These are phyloP conservation scores for Ambrosiella xylebori DNA, from an alignment of 2,329 filamentous ascomycete genomes.

Conservation along the genomic window DNA sequence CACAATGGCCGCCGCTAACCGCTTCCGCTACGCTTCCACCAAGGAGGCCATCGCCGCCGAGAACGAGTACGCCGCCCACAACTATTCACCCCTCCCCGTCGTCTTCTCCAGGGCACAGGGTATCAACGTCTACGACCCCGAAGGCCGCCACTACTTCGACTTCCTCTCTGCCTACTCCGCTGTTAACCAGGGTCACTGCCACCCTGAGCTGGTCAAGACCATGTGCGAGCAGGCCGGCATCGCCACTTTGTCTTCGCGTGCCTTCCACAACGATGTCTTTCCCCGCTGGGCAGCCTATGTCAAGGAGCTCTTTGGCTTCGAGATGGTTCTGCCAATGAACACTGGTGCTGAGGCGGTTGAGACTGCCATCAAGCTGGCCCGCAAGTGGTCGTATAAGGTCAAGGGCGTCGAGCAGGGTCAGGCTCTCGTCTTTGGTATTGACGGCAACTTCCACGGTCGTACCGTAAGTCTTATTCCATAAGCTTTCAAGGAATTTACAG, in stretches of 20 bases:
- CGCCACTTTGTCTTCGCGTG: constrained; percentile 79
- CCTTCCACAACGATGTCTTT: constrained; percentile 98
- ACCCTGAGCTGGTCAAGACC: constrained; percentile 85
- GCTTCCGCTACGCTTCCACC: constrained; percentile 62
- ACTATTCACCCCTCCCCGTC: constrained; percentile 93
- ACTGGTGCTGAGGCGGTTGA: constrained; percentile 93
- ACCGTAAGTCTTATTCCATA: constrained; percentile 46
- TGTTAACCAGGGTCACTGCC: constrained; percentile 95
- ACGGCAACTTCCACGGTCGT: constrained; percentile 91
- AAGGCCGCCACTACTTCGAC: constrained; percentile 88
- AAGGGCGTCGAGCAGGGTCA: constrained; percentile 75
- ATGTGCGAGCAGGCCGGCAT: constrained; percentile 77
- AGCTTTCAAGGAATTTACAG: not conserved
- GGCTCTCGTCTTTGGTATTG: constrained; percentile 67
- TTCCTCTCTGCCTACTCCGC: constrained; percentile 97
- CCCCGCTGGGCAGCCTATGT: constrained; percentile 89
- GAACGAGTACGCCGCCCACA: constrained; percentile 79
- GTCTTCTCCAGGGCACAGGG: constrained; percentile 79
- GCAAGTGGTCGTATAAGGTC: constrained; percentile 96
- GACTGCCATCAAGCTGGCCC: constrained; percentile 86
- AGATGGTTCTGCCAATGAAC: constrained; percentile 98
- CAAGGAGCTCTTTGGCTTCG: constrained; percentile 75
- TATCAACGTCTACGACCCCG: constrained; percentile 88
- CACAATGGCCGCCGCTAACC: constrained; percentile 40
- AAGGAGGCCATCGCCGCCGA: constrained; percentile 64